Percentiles rank a stretch among this genome's conserved stretches.
Evolutionary conservation across 1,139 yeast species (phyloP).

Genomic region (Scheffersomyces titani): DNA sequence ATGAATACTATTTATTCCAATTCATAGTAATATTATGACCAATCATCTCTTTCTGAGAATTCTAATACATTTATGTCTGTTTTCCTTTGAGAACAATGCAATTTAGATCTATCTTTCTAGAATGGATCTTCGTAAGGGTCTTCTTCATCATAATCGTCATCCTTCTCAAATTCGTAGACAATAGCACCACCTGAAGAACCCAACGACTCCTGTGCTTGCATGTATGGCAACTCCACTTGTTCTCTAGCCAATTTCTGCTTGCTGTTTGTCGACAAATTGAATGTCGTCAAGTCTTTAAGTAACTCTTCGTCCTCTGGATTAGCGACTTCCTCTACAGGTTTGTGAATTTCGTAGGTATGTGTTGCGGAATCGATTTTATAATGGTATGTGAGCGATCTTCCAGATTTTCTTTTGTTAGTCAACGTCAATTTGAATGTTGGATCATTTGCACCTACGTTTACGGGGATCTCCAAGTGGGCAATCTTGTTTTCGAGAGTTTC

Average conservation of each 20-base stretch:
- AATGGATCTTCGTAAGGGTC: conserved; percentile 98
- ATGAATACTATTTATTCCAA: neutral
- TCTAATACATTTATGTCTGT: neutral
- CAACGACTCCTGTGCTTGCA: conserved; percentile 78
- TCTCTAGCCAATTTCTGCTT: conserved; percentile 79
- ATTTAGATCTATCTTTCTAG: conserved; percentile 19
- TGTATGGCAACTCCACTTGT: conserved; percentile 82
- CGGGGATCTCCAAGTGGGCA: conserved; percentile 49
- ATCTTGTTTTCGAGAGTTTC: conserved; percentile 49
- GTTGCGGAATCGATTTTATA: conserved; percentile 51
- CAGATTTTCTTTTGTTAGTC: conserved; percentile 78
- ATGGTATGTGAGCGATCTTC: conserved; percentile 64
- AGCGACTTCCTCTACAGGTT: conserved; percentile 19
- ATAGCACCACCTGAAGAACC: conserved; percentile 85
- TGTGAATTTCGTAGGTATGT: conserved; percentile 52
- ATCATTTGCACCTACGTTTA: conserved; percentile 45
- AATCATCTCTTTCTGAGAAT: neutral
- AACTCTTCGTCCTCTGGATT: conserved; percentile 39
- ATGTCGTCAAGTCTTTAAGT: conserved; percentile 77
- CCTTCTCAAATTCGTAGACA: conserved; percentile 84
- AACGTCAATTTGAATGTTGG: conserved; percentile 49
- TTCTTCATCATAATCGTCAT: conserved; percentile 93
- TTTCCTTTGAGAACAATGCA: neutral
- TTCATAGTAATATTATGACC: neutral
- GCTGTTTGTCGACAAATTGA: conserved; percentile 73